Evolutionary conservation across 176 grass and related monocot species (phyloP).

Genomic region (Aegilops speltoides): DNA sequence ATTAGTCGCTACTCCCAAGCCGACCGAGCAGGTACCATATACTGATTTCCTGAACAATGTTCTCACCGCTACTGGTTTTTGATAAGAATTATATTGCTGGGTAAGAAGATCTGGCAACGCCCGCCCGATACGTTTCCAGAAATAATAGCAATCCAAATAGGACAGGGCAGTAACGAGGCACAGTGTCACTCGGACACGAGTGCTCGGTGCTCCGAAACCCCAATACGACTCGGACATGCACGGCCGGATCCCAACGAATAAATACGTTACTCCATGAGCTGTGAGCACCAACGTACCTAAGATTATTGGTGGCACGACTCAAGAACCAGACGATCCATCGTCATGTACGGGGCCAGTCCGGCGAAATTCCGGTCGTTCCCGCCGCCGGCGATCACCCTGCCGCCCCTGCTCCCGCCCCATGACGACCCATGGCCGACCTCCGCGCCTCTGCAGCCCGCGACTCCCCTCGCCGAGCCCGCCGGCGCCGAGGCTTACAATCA

Average conservation of each 20-base stretch:
- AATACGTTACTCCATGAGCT: background rate
- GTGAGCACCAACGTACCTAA: background rate
- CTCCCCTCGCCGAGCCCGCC: background rate
- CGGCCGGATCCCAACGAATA: background rate
- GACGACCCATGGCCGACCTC: background rate
- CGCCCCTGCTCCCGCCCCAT: background rate
- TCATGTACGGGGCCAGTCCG: background rate
- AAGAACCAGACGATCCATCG: background rate
- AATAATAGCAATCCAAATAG: background rate
- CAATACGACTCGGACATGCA: background rate
- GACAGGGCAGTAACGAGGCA: background rate
- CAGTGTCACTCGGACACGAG: background rate
- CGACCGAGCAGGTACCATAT: too few relatives aligned
- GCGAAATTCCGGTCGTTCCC: background rate
- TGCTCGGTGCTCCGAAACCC: background rate
- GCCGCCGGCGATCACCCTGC: background rate
- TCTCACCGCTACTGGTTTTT: too few relatives aligned
- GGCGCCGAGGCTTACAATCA: background rate
- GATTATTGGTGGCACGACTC: background rate
- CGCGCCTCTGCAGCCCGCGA: background rate
- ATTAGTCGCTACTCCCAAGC: too few relatives aligned
- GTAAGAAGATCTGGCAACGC: too few relatives aligned
- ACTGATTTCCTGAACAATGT: too few relatives aligned
- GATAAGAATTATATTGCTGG: too few relatives aligned
- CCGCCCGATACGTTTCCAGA: background rate